Conservation (phyloP, 495 filamentous ascomycete species). For the Polyplosphaeria fusca region DNA sequence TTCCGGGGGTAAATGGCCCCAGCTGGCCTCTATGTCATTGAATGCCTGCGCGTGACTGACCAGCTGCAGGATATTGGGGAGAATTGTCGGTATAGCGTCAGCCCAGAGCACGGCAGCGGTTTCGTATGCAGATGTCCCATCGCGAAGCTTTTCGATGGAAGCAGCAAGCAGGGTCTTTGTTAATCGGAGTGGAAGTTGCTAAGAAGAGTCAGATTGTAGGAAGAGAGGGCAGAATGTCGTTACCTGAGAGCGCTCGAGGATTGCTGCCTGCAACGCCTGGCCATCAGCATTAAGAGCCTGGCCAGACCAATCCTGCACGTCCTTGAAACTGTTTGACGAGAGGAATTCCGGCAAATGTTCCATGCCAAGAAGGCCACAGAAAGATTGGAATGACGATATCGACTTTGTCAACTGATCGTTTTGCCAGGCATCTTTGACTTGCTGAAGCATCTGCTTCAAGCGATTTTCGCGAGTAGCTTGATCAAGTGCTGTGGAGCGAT, state of each 20-base stretch:
- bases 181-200: slow-evolving; percentile 73
- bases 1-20: slow-evolving; percentile 73
- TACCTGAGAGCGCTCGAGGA: slow-evolving; percentile 71
- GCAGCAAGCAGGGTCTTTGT: slow-evolving; percentile 88
- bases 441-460: slow-evolving; percentile 69
- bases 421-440: slow-evolving; percentile 78
- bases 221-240: slow-evolving; percentile 5
- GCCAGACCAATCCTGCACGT: slow-evolving; percentile 77
- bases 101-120: slow-evolving; percentile 77
- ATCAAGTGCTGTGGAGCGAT: slow-evolving; percentile 77
- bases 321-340: slow-evolving; percentile 64
- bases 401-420: slow-evolving; percentile 62
- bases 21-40: slow-evolving; percentile 73
- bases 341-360: slow-evolving; percentile 79
- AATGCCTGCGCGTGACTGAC: slow-evolving; percentile 85
- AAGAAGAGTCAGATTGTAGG: not conserved
- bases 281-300: slow-evolving; percentile 75
- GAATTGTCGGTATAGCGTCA: slow-evolving; percentile 72
- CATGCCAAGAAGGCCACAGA: slow-evolving; percentile 75
- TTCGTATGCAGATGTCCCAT: slow-evolving; percentile 61
- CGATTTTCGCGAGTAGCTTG: slow-evolving; percentile 58
- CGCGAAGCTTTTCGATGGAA: slow-evolving; percentile 83
- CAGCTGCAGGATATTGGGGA: slow-evolving; percentile 83
- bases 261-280: slow-evolving; percentile 67
- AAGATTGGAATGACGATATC: slow-evolving; percentile 72